Evolutionary conservation across 306 rosid species (phyloP), one percentile per base, ranked within the genome.

Genomic region (Ceratonia siliqua): DNA sequence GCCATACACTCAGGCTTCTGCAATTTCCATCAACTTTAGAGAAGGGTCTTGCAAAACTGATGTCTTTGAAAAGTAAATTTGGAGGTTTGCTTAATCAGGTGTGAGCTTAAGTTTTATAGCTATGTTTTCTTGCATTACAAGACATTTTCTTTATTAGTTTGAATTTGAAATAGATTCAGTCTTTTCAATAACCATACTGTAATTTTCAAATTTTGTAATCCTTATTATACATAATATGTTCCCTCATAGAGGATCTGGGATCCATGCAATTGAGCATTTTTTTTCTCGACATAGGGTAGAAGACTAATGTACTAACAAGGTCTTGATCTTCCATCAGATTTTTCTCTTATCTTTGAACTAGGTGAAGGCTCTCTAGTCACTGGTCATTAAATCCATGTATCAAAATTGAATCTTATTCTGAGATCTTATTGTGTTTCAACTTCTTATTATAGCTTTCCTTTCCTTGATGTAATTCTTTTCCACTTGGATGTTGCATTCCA

Each of bases 21-120:
- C 99, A 95, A 82, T 95, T 95, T 82, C 99, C 99, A 49, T 81
- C 99, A 7, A 92, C 94, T 74, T 76, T 95, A 73, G 99, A 95
- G 83, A 95, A 92, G 86, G 99, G 99, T 50, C 97, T 95, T 49
- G 78, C 98, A 5, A 95, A 95, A 81, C 46, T 95, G 72, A 95
- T 95, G 98, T 83, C 99, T 70, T 87, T 95, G 91, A 95, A 90
- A 86, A 95, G 72, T 84, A 95, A 86, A 85, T 95, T 95, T 78
- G 99, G 99, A 4, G 99, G 97, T 32, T 53, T 95, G 78, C 77
- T 95, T 74, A 83, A 20, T 82, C 99, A 95, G 99, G 99, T 95
- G 82, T 36, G 77, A 32, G 52, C 65, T 62, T 68, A 45, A 55
- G 35, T 72, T 76, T 55, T 33, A 30, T 11, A 18, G 42, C 3